phyloP scores from a whole-genome alignment of 805 yeast species.

The Candida parachauliodes region DNA sequence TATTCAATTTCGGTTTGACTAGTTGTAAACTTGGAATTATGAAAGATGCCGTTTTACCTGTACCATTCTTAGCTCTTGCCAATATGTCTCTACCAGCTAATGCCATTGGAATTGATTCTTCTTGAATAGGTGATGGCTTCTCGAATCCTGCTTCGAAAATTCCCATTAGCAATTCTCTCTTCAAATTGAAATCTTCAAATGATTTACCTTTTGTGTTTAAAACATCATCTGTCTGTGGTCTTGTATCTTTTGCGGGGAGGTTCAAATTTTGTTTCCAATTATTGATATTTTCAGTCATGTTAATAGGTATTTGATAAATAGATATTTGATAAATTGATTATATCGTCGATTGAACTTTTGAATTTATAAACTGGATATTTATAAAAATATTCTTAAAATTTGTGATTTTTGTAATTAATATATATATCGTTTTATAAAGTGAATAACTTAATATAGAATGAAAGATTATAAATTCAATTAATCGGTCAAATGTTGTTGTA shows the following conservation, averaged over 20 bases:
- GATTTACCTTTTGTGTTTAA: slow-evolving; percentile 83
- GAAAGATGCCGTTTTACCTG: slow-evolving; percentile 98
- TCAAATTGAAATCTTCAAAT: slow-evolving; percentile 88
- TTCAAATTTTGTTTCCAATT: slow-evolving; percentile 11
- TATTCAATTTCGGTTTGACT: slow-evolving; percentile 75
- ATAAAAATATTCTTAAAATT: too few species aligned
- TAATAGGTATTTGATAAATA: too few species aligned
- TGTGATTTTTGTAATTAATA: too few species aligned
- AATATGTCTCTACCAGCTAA: slow-evolving; percentile 91
- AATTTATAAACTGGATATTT: too few species aligned
- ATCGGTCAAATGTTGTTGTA: too few species aligned
- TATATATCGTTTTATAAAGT: too few species aligned
- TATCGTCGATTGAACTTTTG: too few species aligned
- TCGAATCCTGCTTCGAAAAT: slow-evolving; percentile 98
- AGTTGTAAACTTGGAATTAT: slow-evolving; percentile 90
- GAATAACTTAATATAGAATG: too few species aligned
- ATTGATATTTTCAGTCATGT: slow-evolving; percentile 1
- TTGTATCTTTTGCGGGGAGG: slow-evolving; percentile 57
- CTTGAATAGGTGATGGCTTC: slow-evolving; percentile 96
- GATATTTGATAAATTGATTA: background rate
- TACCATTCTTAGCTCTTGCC: slow-evolving; percentile 98
- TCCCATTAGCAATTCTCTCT: slow-evolving; percentile 95
- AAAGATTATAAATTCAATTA: too few species aligned
- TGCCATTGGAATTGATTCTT: slow-evolving; percentile 94
- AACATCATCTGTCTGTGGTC: slow-evolving; percentile 97